phyloP scores from a whole-genome alignment of 164 flowering plant genomes.

The Vitis rupestris region DNA sequence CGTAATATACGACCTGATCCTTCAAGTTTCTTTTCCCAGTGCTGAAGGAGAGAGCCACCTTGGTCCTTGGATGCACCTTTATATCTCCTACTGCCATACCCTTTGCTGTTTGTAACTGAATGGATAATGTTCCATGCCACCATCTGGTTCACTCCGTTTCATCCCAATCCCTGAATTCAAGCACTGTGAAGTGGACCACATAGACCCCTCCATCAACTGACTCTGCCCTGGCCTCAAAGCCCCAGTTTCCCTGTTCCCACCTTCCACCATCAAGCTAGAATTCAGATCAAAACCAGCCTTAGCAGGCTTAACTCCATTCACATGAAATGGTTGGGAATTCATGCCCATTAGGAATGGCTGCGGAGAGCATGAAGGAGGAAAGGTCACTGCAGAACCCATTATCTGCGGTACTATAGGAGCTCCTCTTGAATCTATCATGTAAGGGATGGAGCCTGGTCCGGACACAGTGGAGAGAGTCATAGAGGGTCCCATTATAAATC shows the following conservation, averaged over 20 bases:
- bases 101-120: background rate
- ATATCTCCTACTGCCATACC: background rate
- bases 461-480: slow-evolving; percentile 21
- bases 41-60: too few relatives aligned
- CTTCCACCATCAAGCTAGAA: slow-evolving; percentile 30
- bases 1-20: too few relatives aligned
- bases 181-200: background rate
- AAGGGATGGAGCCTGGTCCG: slow-evolving; percentile 40
- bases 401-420: slow-evolving; percentile 47
- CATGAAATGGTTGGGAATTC: slow-evolving; percentile 21
- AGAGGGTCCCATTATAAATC: too few relatives aligned
- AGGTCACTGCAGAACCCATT: slow-evolving; percentile 30
- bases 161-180: background rate
- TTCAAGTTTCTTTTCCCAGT: too few relatives aligned
- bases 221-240: background rate
- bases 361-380: slow-evolving; percentile 32
- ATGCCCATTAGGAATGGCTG: slow-evolving; percentile 38
- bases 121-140: background rate
- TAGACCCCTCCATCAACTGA: background rate
- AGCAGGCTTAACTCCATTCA: slow-evolving; percentile 30
- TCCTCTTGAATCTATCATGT: slow-evolving; percentile 58
- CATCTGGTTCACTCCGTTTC: background rate
- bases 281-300: slow-evolving; percentile 43
- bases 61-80: background rate
- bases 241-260: slow-evolving; percentile 1